Evolutionary conservation across 1,284 basidiomycete species (phyloP).

Genomic region (Rhizoctonia solani): DNA sequence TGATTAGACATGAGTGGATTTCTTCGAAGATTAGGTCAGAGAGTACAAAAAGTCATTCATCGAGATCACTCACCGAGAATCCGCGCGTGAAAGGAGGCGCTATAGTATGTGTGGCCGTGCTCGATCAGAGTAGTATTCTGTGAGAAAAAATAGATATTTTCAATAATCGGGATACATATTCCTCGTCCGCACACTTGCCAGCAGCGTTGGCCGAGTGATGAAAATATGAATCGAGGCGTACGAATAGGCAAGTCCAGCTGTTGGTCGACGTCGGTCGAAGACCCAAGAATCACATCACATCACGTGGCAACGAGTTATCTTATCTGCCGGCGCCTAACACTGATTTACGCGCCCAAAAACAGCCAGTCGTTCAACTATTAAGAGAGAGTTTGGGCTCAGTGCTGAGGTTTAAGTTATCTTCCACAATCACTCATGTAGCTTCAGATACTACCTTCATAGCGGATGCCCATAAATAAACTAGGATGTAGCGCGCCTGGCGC

Average conservation of each 20-base stretch:
- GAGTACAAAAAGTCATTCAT: not conserved
- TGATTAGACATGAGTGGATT: conserved; percentile 9
- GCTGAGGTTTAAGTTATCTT: no score
- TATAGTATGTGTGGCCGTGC: conserved; percentile 28
- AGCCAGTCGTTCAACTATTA: not conserved
- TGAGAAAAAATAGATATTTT: conserved; percentile 10
- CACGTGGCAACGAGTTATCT: conserved; percentile 33
- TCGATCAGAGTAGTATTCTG: conserved; percentile 6
- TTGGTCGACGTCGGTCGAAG: conserved; percentile 32
- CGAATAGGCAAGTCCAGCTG: not conserved
- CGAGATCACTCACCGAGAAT: conserved; percentile 8
- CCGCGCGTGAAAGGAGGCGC: conserved; percentile 33
- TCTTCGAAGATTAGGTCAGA: not conserved
- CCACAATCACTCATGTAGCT: no score
- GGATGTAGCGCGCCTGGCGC: no score
- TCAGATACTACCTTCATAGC: no score
- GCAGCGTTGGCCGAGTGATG: not conserved
- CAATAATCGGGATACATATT: not conserved
- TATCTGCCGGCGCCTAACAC: conserved; percentile 20
- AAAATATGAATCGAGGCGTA: not conserved
- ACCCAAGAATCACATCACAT: conserved; percentile 35
- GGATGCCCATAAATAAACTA: no score
- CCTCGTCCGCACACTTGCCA: not conserved
- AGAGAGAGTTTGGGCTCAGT: not conserved
- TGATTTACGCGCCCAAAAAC: not conserved